Base-by-base conservation (phyloP, 768 basidiomycete genomes). In the Sarcodon sp. region DNA sequence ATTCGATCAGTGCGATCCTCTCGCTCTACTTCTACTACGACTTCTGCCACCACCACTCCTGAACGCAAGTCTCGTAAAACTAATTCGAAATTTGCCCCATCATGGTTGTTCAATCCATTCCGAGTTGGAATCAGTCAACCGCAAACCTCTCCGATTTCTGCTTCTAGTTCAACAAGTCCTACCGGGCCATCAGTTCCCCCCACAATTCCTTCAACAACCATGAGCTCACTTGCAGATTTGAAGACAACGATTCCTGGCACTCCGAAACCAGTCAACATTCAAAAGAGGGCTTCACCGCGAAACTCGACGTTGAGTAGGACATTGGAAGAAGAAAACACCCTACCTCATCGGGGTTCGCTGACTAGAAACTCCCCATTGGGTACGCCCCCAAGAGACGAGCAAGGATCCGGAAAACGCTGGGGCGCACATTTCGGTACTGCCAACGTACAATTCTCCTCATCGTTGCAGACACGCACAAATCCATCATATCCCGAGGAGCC, bases 101-200 rank as follows among this genome's bases (percentile, higher is more conserved):
- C 81, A n/a, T 88, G 87, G 87, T 62, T 88, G 9, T 82, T 87
- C 61, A 84, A 79, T 56, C 75, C 80, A 5, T 88, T 89, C 61
- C 69, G 83, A 33, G 78, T 73, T 50, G 73, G 69, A 0, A 69
- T 73, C 6, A 76, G 73, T 53, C 80, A 85, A 58, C 72, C 82
- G 1, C 78, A 83, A 53, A 79, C 77, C 1, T 72, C 73, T 2
- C 64, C 73, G 11, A 66, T 76, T 5, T 75, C 75, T 31, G 77
- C 70, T 2, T 71, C 75, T 4, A 70, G 72, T 3, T 69, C 67
- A 1, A 60, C 70, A 6, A 51, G 35, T 39, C 50, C 53, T 33
- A n/a, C 44, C 5, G 31, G 31, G 15, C 11, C 46, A n/a, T 44
- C 47, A 18, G 44, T 46, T 21, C 45, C 51, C 12, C 47, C 51